Evolutionary conservation across 768 basidiomycete genomes (phyloP), one percentile per base, ranked within the genome.

Genomic region (Dacryopinax spathularia): DNA sequence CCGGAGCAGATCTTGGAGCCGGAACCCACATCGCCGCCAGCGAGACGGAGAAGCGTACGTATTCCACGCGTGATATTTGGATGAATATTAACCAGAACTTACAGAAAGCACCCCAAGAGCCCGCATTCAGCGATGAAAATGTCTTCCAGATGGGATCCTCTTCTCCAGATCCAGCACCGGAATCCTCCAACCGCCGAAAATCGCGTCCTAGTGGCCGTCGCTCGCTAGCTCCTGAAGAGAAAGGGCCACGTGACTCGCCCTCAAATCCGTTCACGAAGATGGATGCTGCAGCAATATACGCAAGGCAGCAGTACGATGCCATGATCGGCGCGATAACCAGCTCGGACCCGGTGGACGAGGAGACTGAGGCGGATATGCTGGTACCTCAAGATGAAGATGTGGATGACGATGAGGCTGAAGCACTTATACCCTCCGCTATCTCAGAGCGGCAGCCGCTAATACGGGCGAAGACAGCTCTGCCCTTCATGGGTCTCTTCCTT

Each of bases 251-350:
- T 9, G 41, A 43, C 39, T 43, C 37, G 20, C 62, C 62, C 12
- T 34, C 48, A 13, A 63, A 63, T 27, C 62, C 62, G 16, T 44
- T 44, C 44, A 39, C 43, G 37, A 44, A 63, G 4, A 29, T 63
- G 39, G 44, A 62, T 20, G 22, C 7, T 20, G 61, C 35, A 6
- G 35, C 29, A 7, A 36, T 27, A 13, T 62, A 31, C 36, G 36
- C 27, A 10, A 3, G 13, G 7, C 34, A 34, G 20, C 25, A 22
- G 35, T 39, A 56, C 48, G 68, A 87, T 86, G n/a, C 88, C 88
- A 6, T 90, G 88, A 15, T 89, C 89, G 33, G 73, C 72, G n/a
- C 88, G 88, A 6, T 90, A 88, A 15, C 89, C 89, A 34, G 73
- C 72, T 10, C 85, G 86, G 34, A 81, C 84, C 60, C 33, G 16